phyloP scores from a whole-genome alignment of 1,284 basidiomycete genomes.

The Ceratobasidium sp. region DNA sequence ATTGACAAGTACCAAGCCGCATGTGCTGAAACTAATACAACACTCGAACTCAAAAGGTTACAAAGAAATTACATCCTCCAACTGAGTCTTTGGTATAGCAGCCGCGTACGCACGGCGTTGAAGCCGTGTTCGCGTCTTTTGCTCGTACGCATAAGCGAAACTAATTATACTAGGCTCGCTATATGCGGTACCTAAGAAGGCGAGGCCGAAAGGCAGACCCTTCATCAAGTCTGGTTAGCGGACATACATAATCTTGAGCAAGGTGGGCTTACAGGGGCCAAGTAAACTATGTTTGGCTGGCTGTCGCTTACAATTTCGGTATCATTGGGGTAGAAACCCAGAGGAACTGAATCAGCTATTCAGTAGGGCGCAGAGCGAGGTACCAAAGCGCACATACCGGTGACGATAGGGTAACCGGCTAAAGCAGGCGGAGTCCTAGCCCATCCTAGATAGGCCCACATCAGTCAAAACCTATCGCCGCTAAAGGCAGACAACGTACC shows the following conservation, averaged over 20 bases:
- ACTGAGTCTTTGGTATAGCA: conserved; percentile 73
- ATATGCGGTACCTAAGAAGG: conserved; percentile 74
- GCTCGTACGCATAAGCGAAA: conserved; percentile 76
- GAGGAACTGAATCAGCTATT: conserved; percentile 61
- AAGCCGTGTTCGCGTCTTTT: conserved; percentile 70
- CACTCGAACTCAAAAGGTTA: background rate
- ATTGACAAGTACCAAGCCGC: too few relatives aligned
- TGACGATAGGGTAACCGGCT: conserved; percentile 62
- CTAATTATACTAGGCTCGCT: conserved; percentile 71
- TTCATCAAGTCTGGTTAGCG: background rate
- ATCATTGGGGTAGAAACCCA: conserved; percentile 71
- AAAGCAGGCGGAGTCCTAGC: conserved; percentile 64
- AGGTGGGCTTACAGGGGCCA: conserved; percentile 59
- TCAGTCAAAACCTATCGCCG: background rate
- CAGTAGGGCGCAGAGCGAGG: background rate
- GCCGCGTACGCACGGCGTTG: conserved; percentile 65
- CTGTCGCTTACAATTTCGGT: conserved; percentile 52
- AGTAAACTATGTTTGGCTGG: conserved; percentile 62
- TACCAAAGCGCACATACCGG: conserved; percentile 54
- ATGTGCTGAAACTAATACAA: background rate
- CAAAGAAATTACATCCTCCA: conserved; percentile 62
- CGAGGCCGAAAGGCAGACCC: conserved; percentile 72
- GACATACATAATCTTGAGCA: background rate
- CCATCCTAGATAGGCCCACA: conserved; percentile 52
- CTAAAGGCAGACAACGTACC: conserved; percentile 55